Evolutionary conservation across 495 filamentous ascomycete species (phyloP).

Genomic region (Aspergillus indologenus): DNA sequence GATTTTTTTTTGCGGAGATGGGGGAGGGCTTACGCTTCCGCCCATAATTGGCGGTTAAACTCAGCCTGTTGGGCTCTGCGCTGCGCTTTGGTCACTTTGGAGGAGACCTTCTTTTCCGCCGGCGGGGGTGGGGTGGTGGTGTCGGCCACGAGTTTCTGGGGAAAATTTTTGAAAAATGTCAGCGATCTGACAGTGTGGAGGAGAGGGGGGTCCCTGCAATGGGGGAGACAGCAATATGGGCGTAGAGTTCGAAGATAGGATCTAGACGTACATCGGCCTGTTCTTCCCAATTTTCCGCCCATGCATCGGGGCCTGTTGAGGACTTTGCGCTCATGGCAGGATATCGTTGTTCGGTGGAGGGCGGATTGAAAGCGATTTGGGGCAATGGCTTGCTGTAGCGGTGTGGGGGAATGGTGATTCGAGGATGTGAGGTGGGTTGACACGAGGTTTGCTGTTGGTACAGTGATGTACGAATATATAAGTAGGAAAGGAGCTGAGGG

Average conservation of each 20-base stretch:
- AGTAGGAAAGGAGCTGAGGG: neutral
- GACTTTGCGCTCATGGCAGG: conserved; percentile 52
- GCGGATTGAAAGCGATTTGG: neutral
- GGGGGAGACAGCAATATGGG: too few relatives aligned
- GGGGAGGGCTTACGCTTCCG: conserved; percentile 66
- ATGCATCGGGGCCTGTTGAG: conserved; percentile 63
- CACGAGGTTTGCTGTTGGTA: neutral
- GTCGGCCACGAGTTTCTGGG: conserved; percentile 38
- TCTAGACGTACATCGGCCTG: conserved; percentile 67
- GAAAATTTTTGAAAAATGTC: too few relatives aligned
- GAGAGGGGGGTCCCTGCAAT: too few relatives aligned
- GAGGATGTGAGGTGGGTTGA: neutral
- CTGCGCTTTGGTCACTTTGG: conserved; percentile 68
- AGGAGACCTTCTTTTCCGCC: conserved; percentile 45
- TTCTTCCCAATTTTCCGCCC: conserved; percentile 88
- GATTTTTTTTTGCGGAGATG: neutral
- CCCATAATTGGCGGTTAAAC: conserved; percentile 80
- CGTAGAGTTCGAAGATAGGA: too few relatives aligned
- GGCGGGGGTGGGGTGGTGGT: conserved; percentile 35
- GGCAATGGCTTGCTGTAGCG: conserved; percentile 6
- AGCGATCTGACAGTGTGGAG: too few relatives aligned
- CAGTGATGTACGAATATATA: neutral
- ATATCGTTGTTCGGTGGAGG: conserved; percentile 2
- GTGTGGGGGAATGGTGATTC: neutral
- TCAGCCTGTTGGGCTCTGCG: conserved; percentile 76